phyloP scores from a whole-genome alignment of 2,329 filamentous ascomycete species.

The Intubia oerlemansii region DNA sequence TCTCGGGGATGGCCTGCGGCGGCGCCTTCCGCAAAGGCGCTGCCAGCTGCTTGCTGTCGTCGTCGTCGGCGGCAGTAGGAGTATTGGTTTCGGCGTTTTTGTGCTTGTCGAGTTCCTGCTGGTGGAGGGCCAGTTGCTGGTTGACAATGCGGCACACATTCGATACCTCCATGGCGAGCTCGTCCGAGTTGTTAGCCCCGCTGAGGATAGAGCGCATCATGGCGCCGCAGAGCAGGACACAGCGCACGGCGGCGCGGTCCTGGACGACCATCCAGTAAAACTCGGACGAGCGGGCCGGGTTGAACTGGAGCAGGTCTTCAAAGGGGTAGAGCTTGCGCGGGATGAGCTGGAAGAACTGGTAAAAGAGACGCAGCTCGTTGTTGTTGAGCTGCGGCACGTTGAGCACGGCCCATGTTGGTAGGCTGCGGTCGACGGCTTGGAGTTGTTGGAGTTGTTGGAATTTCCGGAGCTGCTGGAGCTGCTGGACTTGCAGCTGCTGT shows the following conservation, averaged over 20 bases:
- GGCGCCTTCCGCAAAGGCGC: no score
- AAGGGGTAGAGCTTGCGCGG: conserved; percentile 14
- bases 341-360: conserved; percentile 11
- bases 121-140: conserved; percentile 5
- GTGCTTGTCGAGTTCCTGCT: no score
- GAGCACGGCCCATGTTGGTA: conserved; percentile 6
- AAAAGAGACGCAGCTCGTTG: conserved; percentile 11
- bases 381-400: conserved; percentile 8
- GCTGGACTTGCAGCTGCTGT: no score
- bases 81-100: no score
- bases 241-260: conserved; percentile 11
- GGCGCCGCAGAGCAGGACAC: conserved; percentile 13
- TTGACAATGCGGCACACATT: conserved; percentile 8
- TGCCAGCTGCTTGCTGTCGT: neutral
- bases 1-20: conserved; percentile 8
- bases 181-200: conserved; percentile 7
- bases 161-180: conserved; percentile 7
- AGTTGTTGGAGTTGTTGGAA: no score
- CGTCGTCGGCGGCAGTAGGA: neutral
- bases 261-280: conserved; percentile 11
- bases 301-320: conserved; percentile 13
- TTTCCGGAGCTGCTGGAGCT: no score
- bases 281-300: conserved; percentile 10
- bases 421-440: conserved; percentile 4
- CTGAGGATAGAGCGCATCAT: conserved; percentile 10